These are phyloP conservation scores for Hymenoscyphus albidus DNA, from an alignment of 2,329 filamentous ascomycete species.

Conservation along the genomic window DNA sequence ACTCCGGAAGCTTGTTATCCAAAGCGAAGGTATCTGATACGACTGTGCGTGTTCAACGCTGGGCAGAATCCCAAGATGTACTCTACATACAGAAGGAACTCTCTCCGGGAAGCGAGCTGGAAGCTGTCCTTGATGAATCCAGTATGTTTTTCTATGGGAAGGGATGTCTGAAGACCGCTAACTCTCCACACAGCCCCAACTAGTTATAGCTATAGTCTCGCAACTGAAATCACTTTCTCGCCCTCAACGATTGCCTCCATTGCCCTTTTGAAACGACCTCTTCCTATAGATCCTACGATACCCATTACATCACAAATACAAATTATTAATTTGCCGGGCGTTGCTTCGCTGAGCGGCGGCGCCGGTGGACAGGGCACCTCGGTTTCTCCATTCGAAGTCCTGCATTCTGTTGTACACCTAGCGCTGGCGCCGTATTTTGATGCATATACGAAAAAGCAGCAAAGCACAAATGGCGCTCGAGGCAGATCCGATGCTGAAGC, in stretches of 20 bases:
- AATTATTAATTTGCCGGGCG: constrained; percentile 85
- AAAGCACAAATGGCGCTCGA: constrained; percentile 60
- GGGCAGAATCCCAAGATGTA: constrained; percentile 79
- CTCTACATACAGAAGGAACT: constrained; percentile 89
- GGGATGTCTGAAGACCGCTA: constrained; percentile 27
- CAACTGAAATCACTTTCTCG: constrained; percentile 75
- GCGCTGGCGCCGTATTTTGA: constrained; percentile 96
- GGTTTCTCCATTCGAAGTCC: constrained; percentile 82
- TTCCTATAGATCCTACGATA: constrained; percentile 77
- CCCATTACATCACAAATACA: constrained; percentile 86
- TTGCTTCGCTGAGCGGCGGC: constrained; percentile 61
- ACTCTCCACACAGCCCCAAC: constrained; percentile 39
- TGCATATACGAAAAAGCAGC: constrained; percentile 83
- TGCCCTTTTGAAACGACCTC: constrained; percentile 83
- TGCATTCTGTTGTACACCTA: constrained; percentile 88
- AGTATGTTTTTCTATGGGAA: constrained; percentile 35
- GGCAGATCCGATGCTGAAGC: constrained; percentile 80
- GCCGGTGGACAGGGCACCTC: constrained; percentile 65
- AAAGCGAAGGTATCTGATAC: constrained; percentile 71
- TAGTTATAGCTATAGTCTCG: constrained; percentile 72
- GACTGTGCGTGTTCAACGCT: constrained; percentile 84
- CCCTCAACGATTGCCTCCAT: constrained; percentile 80
- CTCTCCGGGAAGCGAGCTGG: constrained; percentile 37
- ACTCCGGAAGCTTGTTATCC: constrained; percentile 77
- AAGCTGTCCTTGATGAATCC: constrained; percentile 33